phyloP scores from a whole-genome alignment of 495 filamentous ascomycete species.

The Aspergillus saccharolyticus region DNA sequence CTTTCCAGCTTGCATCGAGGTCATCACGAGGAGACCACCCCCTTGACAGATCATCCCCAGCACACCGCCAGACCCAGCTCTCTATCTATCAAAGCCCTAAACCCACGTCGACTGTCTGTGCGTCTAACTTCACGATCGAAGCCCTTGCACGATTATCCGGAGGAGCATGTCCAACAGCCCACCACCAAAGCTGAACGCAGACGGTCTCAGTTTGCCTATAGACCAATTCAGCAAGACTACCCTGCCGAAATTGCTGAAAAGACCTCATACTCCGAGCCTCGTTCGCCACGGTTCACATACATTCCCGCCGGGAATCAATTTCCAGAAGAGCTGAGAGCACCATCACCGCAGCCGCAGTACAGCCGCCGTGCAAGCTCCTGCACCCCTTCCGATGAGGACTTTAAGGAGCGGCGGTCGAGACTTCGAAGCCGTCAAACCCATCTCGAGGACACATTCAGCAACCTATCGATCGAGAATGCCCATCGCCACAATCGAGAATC shows the following conservation, averaged over 20 bases:
- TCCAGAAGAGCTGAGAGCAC: neutral
- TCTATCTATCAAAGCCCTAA: conserved; percentile 23
- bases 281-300: conserved; percentile 29
- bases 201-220: conserved; percentile 31
- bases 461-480: neutral
- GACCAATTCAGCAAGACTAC: conserved; percentile 33
- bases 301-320: conserved; percentile 28
- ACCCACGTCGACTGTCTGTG: conserved; percentile 31
- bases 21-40: conserved; percentile 10
- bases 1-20: conserved; percentile 15
- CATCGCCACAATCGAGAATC: neutral
- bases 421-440: neutral
- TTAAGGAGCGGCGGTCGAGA: neutral
- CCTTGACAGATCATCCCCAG: conserved; percentile 1
- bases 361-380: neutral
- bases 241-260: conserved; percentile 28
- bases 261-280: conserved; percentile 4
- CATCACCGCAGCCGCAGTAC: neutral
- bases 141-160: conserved; percentile 5
- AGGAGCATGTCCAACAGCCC: conserved; percentile 6
- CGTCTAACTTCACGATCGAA: conserved; percentile 28
- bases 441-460: neutral
- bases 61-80: conserved; percentile 21
- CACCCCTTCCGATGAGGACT: neutral
- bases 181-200: conserved; percentile 8